These are phyloP conservation scores for Cladorrhinum samala DNA, from an alignment of 495 filamentous ascomycete species.

Conservation along the genomic window DNA sequence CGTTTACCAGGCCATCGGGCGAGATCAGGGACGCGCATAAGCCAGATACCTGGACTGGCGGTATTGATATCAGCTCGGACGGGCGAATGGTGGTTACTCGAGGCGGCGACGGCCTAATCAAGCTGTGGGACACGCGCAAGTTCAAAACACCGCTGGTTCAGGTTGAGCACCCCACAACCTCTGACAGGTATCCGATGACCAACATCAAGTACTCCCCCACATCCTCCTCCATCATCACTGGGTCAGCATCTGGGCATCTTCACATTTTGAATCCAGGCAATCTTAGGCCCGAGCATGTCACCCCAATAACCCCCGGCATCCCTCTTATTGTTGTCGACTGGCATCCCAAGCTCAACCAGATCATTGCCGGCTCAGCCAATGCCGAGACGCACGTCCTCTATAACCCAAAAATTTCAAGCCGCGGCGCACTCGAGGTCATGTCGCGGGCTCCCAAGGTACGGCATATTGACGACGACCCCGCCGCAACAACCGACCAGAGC, in stretches of 20 bases:
- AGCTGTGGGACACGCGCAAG: constrained; percentile 94
- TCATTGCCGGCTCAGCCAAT: constrained; percentile 87
- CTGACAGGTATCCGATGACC: constrained; percentile 70
- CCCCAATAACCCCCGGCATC: constrained; percentile 74
- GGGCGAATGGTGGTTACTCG: constrained; percentile 82
- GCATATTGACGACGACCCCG: constrained; percentile 88
- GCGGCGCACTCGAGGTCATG: constrained; percentile 84
- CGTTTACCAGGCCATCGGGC: constrained; percentile 75
- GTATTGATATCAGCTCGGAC: constrained; percentile 86
- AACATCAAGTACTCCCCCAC: constrained; percentile 87
- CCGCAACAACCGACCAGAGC: constrained; percentile 73
- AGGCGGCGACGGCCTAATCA: constrained; percentile 77
- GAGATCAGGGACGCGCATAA: constrained; percentile 84
- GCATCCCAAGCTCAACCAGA: constrained; percentile 94
- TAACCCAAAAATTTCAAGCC: constrained; percentile 71
- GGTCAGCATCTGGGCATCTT: constrained; percentile 78
- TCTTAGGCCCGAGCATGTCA: constrained; percentile 72
- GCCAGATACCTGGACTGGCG: constrained; percentile 83
- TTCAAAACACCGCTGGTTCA: constrained; percentile 83
- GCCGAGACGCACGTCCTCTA: constrained; percentile 85
- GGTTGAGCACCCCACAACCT: constrained; percentile 74
- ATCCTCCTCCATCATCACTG: constrained; percentile 76
- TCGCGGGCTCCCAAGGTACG: constrained; percentile 87
- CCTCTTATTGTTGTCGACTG: constrained; percentile 80
- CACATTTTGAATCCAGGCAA: constrained; percentile 92